Percentiles rank a stretch among this genome's conserved stretches.
Conservation (phyloP, 768 basidiomycete genomes). For the Macrolepiota fuliginosa region DNA sequence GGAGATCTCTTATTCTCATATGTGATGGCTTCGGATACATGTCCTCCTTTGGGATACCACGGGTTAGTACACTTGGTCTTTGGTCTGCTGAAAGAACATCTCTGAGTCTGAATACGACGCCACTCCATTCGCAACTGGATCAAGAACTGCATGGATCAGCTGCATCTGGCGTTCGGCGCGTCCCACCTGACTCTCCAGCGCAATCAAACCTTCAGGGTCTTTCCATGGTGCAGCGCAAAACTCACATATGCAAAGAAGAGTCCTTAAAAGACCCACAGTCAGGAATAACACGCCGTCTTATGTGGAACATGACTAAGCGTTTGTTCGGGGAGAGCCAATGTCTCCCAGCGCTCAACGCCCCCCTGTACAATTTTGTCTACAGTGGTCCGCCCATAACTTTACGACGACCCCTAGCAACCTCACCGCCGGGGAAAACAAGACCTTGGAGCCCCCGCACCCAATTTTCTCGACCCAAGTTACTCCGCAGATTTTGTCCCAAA, state of each 20-base stretch:
- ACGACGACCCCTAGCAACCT: not conserved
- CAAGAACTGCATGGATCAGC: not conserved
- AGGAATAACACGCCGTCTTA: not conserved
- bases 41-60: not conserved
- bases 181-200: conserved; percentile 7
- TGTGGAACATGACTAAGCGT: conserved; percentile 10
- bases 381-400: not conserved
- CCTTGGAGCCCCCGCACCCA: not conserved
- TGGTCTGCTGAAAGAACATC: not conserved
- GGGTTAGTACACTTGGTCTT: not conserved
- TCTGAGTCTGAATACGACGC: not conserved
- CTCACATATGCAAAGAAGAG: not conserved
- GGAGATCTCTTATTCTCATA: not conserved
- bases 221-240: not conserved
- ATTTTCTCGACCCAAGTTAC: not conserved
- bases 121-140: conserved; percentile 1
- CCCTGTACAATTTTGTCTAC: not conserved
- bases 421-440: too few species aligned
- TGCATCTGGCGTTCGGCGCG: not conserved
- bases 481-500: not conserved
- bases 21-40: not conserved
- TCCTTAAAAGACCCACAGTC: not conserved
- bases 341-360: not conserved
- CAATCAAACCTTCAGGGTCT: not conserved
- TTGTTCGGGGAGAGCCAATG: not conserved